Evolutionary conservation across 164 flowering plant species (phyloP).

Genomic region (Pachysandra terminalis): DNA sequence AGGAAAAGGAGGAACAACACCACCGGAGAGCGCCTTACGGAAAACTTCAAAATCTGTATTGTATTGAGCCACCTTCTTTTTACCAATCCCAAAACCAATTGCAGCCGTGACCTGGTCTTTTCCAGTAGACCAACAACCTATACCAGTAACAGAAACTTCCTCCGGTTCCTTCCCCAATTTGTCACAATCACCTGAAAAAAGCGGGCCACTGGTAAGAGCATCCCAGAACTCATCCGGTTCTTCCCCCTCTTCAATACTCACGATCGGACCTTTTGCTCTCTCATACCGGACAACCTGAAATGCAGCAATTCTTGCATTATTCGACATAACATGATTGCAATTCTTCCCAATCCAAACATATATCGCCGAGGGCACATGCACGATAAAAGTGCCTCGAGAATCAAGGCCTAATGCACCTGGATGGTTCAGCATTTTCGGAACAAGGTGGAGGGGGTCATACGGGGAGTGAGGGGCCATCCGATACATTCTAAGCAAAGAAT

Average conservation of each 20-base stretch:
- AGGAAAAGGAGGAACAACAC: constrained; percentile 67
- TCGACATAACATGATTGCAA: constrained; percentile 50
- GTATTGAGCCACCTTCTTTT: constrained; percentile 48
- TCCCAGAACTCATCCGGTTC: constrained; percentile 75
- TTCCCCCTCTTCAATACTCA: constrained; percentile 54
- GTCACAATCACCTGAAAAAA: constrained; percentile 22
- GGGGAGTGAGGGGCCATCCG: constrained; percentile 87
- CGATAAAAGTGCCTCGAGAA: constrained; percentile 81
- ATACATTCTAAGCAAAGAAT: constrained; percentile 61
- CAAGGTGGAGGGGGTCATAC: constrained; percentile 82
- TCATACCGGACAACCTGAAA: constrained; percentile 73
- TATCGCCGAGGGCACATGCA: constrained; percentile 64
- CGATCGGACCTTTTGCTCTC: constrained; percentile 54
- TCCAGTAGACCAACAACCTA: not conserved
- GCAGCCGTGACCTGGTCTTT: constrained; percentile 14
- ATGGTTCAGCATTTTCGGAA: constrained; percentile 58
- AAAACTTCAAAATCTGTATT: constrained; percentile 70
- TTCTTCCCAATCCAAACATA: constrained; percentile 73
- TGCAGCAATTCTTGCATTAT: constrained; percentile 59
- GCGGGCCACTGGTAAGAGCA: constrained; percentile 36
- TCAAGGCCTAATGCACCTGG: constrained; percentile 52
- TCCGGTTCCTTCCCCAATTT: constrained; percentile 8
- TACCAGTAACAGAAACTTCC: not conserved
- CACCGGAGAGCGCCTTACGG: constrained; percentile 61
- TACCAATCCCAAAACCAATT: constrained; percentile 23